phyloP scores from a whole-genome alignment of 140 eudicot genomes.

The Erigeron philadelphicus region DNA sequence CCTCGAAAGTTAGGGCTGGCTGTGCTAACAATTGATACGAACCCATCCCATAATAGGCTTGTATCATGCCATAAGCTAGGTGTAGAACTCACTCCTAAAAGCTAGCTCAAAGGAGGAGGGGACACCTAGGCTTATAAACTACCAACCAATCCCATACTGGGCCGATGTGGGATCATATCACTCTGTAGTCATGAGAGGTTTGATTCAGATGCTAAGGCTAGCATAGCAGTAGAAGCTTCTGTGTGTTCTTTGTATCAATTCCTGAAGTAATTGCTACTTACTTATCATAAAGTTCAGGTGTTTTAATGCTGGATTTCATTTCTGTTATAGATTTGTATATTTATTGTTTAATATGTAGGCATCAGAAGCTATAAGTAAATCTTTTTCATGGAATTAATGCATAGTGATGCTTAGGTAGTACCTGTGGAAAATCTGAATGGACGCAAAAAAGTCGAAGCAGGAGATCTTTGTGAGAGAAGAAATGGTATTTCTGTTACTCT shows the following conservation, averaged over 20 bases:
- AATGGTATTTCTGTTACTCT: constrained; percentile 52
- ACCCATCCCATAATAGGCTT: no score
- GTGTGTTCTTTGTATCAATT: not conserved
- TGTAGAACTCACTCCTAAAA: no score
- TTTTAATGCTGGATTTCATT: not conserved
- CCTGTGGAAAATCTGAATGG: constrained; percentile 97
- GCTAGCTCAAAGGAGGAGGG: no score
- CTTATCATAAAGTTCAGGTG: not conserved
- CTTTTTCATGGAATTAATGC: not conserved
- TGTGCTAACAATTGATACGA: no score
- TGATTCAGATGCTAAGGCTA: constrained; percentile 12
- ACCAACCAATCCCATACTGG: no score
- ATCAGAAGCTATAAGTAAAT: constrained; percentile 4
- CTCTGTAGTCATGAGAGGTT: constrained; percentile 5
- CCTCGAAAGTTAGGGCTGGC: no score
- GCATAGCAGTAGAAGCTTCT: constrained; percentile 13
- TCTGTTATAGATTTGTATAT: not conserved
- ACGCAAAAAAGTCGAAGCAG: constrained; percentile 86
- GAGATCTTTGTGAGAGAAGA: constrained; percentile 97
- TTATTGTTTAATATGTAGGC: not conserved
- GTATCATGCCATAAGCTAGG: no score
- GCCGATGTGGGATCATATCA: no score
- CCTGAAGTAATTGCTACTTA: not conserved
- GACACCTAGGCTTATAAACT: no score
- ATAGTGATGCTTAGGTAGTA: constrained; percentile 48